Base-by-base conservation (phyloP, 306 rosid genomes). In the Cucumis hystrix region DNA sequence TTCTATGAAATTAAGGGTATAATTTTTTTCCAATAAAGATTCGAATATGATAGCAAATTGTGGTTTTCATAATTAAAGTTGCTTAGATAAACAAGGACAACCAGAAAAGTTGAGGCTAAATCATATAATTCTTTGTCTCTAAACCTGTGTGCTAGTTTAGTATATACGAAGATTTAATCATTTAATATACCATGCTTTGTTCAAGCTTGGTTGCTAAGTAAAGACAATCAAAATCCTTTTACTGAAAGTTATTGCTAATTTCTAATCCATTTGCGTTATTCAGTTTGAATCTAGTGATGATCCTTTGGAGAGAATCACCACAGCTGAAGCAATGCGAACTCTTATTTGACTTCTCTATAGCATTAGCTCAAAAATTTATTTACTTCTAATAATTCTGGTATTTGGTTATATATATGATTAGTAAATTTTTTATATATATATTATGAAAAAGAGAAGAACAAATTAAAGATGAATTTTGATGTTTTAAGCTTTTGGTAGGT, bases 1-100 rank as follows among this genome's bases (percentile, higher is more conserved):
- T 74, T 95, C 99, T 79, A 91, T 92, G 97, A 92, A 92, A 81
- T 83, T 91, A 8, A 84, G 88, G 97, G 99, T 95, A 90, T 23
- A 41, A 62, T 6, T 8, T 35, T 62, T 80, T 30, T 58, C 4
- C 13, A 57, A 16, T 25, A 9, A 28, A 49, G 18, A 2, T 54
- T 79, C 54, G 4, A 18, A 20, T 39, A 23, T 18, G 52, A n/a
- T 66, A 10, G 54, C 30, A 39, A 39, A 64, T 14, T 13, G 8
- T 64, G 7, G 8, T 64, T 64, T 64, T 33, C 3, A 6, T 30
- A 63, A 16, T 33, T 62, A 15, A 30, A 15, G 39, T 62, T 62
- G 11, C 20, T 62, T 5, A 14, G 20, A 62, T 30, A 15, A 62
- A 61, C 7, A 61, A 25, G 6, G 14, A 62, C 65, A 47, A 16